Evolutionary conservation across 371 early-diverging fungal species (phyloP).

Genomic region (Rhizomucor pusillus): DNA sequence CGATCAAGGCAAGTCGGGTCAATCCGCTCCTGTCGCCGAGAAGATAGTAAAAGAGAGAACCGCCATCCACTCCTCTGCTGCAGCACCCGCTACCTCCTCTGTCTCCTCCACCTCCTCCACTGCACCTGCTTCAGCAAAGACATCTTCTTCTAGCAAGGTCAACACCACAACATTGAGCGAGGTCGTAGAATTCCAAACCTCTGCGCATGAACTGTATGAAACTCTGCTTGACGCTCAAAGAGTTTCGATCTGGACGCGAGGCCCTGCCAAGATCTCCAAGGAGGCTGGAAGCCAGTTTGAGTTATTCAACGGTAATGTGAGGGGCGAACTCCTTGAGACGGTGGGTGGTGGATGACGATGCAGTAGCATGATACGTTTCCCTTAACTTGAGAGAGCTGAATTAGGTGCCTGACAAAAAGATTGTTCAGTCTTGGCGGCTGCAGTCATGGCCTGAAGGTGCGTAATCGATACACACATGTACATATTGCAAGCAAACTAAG

Average conservation of each 20-base stretch:
- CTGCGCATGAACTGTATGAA: slow-evolving; percentile 82
- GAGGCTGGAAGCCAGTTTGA: slow-evolving; percentile 64
- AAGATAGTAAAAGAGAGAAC: slow-evolving; percentile 20
- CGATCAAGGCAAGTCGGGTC: slow-evolving; percentile 48
- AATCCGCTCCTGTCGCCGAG: slow-evolving; percentile 30
- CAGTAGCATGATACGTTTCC: not conserved
- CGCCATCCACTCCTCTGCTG: slow-evolving; percentile 8
- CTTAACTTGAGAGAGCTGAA: slow-evolving; percentile 1
- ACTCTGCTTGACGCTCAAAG: slow-evolving; percentile 74
- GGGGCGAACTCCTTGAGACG: slow-evolving; percentile 75
- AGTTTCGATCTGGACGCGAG: slow-evolving; percentile 82
- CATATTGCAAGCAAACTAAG: not conserved
- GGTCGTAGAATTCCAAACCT: slow-evolving; percentile 81
- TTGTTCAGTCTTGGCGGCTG: slow-evolving; percentile 86
- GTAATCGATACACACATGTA: not conserved
- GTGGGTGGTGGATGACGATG: slow-evolving; percentile 28
- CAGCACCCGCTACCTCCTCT: slow-evolving; percentile 16
- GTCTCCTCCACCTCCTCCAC: slow-evolving; percentile 4
- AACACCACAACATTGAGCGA: slow-evolving; percentile 73
- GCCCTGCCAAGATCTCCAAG: slow-evolving; percentile 51
- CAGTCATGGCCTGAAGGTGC: slow-evolving; percentile 80
- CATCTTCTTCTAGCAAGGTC: slow-evolving; percentile 33
- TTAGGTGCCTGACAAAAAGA: slow-evolving; percentile 66
- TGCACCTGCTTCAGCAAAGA: slow-evolving; percentile 5
- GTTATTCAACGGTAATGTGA: slow-evolving; percentile 87